phyloP scores from a whole-genome alignment of 495 filamentous ascomycete genomes.

The Neurospora sp. region DNA sequence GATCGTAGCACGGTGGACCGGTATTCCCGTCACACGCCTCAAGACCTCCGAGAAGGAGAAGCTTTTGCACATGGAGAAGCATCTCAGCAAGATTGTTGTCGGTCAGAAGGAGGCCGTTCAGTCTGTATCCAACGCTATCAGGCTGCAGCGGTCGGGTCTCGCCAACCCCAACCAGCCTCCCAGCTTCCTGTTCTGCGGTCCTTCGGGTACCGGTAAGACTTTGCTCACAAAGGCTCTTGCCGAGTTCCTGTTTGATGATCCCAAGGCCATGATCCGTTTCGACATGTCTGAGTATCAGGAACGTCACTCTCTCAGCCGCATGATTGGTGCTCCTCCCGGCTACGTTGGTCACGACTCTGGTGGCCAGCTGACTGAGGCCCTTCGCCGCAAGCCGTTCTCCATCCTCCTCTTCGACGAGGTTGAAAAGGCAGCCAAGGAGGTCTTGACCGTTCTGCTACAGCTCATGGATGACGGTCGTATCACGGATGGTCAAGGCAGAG shows the following conservation, averaged over 20 bases:
- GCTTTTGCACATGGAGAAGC: conserved; percentile 85
- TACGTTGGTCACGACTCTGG: conserved; percentile 96
- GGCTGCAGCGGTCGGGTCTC: conserved; percentile 86
- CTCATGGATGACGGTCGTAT: conserved; percentile 99
- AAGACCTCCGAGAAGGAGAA: conserved; percentile 97
- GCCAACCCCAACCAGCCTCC: conserved; percentile 92
- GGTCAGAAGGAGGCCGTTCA: conserved; percentile 93
- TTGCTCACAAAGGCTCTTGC: conserved; percentile 91
- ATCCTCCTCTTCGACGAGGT: conserved; percentile 97
- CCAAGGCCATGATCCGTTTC: conserved; percentile 96
- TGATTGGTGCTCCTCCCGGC: conserved; percentile 95
- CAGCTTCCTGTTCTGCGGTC: conserved; percentile 96
- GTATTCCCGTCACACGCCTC: conserved; percentile 88
- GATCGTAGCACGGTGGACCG: conserved; percentile 91
- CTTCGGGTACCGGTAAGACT: conserved; percentile 96
- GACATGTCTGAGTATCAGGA: conserved; percentile 99
- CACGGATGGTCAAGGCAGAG: conserved; percentile 90
- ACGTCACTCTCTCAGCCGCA: conserved; percentile 86
- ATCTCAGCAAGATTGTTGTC: conserved; percentile 71
- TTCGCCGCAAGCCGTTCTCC: conserved; percentile 90
- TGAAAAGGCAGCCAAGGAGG: conserved; percentile 97
- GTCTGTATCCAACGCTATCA: conserved; percentile 90
- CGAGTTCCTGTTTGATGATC: conserved; percentile 96
- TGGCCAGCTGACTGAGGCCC: conserved; percentile 87
- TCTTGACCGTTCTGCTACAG: conserved; percentile 90